Evolutionary conservation across 1,139 yeast genomes (phyloP).

Genomic region (Saccharomycopsis hybrid): DNA sequence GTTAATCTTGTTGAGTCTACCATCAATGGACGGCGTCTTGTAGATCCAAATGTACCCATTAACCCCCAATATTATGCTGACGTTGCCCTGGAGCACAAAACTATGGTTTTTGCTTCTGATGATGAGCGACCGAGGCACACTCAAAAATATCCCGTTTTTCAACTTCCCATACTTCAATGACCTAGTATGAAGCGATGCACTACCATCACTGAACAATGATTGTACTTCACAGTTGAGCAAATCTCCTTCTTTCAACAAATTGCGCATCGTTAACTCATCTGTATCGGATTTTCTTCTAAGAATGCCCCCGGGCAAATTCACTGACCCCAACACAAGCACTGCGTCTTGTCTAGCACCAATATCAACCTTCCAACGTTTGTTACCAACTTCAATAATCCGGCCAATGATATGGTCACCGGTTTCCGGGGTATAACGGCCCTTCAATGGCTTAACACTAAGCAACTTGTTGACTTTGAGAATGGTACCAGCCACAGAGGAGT

Average conservation of each 20-base stretch:
- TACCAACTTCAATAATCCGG: slow-evolving; percentile 88
- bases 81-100: slow-evolving; percentile 83
- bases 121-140: slow-evolving; percentile 76
- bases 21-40: slow-evolving; percentile 44
- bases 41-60: slow-evolving; percentile 93
- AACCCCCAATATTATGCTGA: slow-evolving; percentile 84
- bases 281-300: slow-evolving; percentile 88
- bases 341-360: slow-evolving; percentile 94
- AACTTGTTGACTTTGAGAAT: slow-evolving; percentile 81
- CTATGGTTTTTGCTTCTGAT: slow-evolving; percentile 83
- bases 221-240: slow-evolving; percentile 94
- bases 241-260: slow-evolving; percentile 94
- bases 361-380: slow-evolving; percentile 94
- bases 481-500: slow-evolving; percentile 89
- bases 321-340: slow-evolving; percentile 86
- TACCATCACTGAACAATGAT: slow-evolving; percentile 80
- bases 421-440: slow-evolving; percentile 86
- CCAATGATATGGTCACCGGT: slow-evolving; percentile 97
- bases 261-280: slow-evolving; percentile 95
- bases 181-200: slow-evolving; percentile 91
- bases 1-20: slow-evolving; percentile 6
- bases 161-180: slow-evolving; percentile 92
- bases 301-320: slow-evolving; percentile 95
- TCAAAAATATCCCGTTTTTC: slow-evolving; percentile 79
- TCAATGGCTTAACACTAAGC: slow-evolving; percentile 76